These are phyloP conservation scores for Flaveria floridana DNA, from an alignment of 140 eudicot species.

Conservation along the genomic window DNA sequence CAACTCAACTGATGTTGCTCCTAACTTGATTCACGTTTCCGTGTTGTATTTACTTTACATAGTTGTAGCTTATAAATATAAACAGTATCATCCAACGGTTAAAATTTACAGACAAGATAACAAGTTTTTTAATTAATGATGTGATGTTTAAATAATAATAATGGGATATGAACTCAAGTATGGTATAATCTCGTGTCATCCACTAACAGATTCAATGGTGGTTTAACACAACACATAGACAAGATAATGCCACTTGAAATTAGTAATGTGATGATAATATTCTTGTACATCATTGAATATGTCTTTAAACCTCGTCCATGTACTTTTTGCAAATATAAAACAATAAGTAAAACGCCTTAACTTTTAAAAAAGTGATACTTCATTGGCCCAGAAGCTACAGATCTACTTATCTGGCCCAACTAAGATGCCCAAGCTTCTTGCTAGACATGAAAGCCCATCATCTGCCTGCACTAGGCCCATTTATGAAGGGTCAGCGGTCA, in stretches of 20 bases:
- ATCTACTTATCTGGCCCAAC: conserved; percentile 3
- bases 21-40: background rate
- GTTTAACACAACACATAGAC: background rate
- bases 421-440: background rate
- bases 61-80: too few species aligned
- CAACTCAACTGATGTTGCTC: background rate
- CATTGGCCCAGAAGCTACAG: conserved; percentile 3
- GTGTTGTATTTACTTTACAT: background rate
- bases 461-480: background rate
- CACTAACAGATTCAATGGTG: background rate
- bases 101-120: too few species aligned
- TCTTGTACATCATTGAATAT: conserved; percentile 16
- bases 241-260: conserved; percentile 12
- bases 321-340: conserved; percentile 15
- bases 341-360: background rate
- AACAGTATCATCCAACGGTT: background rate
- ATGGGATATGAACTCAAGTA: background rate
- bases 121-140: background rate
- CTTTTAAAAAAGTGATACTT: background rate
- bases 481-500: background rate
- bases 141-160: background rate
- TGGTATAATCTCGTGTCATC: too few species aligned
- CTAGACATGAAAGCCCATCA: background rate
- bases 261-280: background rate
- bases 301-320: conserved; percentile 33